Evolutionary conservation across 2,329 filamentous ascomycete species (phyloP).

Genomic region (Aaosphaeria arxii): DNA sequence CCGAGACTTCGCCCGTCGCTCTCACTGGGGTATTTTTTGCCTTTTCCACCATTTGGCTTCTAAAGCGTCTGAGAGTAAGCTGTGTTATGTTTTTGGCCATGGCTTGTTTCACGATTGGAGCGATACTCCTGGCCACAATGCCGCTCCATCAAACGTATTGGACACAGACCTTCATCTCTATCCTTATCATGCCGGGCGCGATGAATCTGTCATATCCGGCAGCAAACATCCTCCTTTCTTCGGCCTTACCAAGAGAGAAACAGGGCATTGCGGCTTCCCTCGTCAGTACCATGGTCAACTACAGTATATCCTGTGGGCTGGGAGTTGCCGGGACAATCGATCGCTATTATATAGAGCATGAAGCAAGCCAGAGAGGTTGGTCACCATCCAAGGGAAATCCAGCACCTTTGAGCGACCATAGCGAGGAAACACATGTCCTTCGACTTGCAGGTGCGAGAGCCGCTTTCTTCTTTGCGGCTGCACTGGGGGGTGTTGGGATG

Average conservation of each 20-base stretch:
- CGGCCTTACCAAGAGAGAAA: slow-evolving; percentile 38
- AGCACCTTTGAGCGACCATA: slow-evolving; percentile 6
- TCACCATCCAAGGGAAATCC: slow-evolving; percentile 1
- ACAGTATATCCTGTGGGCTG: slow-evolving; percentile 63
- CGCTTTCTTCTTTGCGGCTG: slow-evolving; percentile 13
- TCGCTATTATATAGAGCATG: slow-evolving; percentile 8
- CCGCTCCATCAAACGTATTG: slow-evolving; percentile 42
- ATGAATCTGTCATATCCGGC: slow-evolving; percentile 40
- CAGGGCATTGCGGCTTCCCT: slow-evolving; percentile 55
- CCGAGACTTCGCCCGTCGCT: slow-evolving; percentile 20
- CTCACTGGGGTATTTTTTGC: slow-evolving; percentile 25
- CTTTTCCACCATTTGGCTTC: slow-evolving; percentile 22
- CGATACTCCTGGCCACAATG: slow-evolving; percentile 34
- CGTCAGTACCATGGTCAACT: slow-evolving; percentile 66
- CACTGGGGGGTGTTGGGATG: slow-evolving; percentile 13
- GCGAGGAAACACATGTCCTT: slow-evolving; percentile 1
- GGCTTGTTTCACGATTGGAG: slow-evolving; percentile 28
- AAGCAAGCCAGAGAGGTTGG: slow-evolving; percentile 5
- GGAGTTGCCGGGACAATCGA: slow-evolving; percentile 64
- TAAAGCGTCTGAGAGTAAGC: slow-evolving; percentile 15
- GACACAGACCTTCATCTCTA: slow-evolving; percentile 31
- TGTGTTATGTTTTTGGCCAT: slow-evolving; percentile 27
- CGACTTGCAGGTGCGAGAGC: slow-evolving; percentile 11
- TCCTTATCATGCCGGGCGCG: slow-evolving; percentile 28
- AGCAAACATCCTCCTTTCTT: slow-evolving; percentile 36